Evolutionary conservation across 441 rosid genomes (phyloP).

Genomic region (Arabidopsis hybrid): DNA sequence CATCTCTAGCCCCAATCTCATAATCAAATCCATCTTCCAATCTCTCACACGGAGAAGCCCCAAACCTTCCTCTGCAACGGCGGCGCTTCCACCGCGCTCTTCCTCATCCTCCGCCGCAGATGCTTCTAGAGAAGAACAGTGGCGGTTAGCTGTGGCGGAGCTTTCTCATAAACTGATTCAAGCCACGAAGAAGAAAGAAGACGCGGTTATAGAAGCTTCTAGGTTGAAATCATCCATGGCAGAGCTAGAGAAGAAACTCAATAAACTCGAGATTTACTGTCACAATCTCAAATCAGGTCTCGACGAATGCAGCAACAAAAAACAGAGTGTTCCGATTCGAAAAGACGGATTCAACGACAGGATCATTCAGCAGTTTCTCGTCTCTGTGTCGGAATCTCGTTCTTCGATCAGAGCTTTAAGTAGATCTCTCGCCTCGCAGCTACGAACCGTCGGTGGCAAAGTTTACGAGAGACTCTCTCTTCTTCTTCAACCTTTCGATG

Average conservation of each 20-base stretch:
- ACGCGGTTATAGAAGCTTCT: conserved; percentile 81
- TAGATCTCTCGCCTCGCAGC: conserved; percentile 72
- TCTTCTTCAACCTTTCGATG: conserved; percentile 80
- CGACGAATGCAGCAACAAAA: conserved; percentile 66
- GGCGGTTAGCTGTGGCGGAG: conserved; percentile 81
- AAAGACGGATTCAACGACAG: conserved; percentile 54
- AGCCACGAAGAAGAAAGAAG: conserved; percentile 85
- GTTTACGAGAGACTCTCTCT: conserved; percentile 69
- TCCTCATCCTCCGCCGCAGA: conserved; percentile 41
- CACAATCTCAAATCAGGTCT: conserved; percentile 80
- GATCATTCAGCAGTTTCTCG: conserved; percentile 71
- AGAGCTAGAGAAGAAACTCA: conserved; percentile 94
- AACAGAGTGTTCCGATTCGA: conserved; percentile 37
- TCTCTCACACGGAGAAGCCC: conserved; percentile 76
- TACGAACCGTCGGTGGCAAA: conserved; percentile 73
- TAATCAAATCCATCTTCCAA: conserved; percentile 74
- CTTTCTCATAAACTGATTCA: conserved; percentile 84
- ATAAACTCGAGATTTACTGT: conserved; percentile 86
- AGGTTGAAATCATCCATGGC: conserved; percentile 80
- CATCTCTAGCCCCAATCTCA: conserved; percentile 78
- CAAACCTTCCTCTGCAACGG: conserved; percentile 44
- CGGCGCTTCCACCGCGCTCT: conserved; percentile 40
- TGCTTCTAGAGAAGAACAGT: conserved; percentile 71
- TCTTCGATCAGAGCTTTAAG: conserved; percentile 72
- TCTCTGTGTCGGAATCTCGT: conserved; percentile 79